Evolutionary conservation across 768 basidiomycete genomes (phyloP).

Genomic region (Leccinum imitatum): DNA sequence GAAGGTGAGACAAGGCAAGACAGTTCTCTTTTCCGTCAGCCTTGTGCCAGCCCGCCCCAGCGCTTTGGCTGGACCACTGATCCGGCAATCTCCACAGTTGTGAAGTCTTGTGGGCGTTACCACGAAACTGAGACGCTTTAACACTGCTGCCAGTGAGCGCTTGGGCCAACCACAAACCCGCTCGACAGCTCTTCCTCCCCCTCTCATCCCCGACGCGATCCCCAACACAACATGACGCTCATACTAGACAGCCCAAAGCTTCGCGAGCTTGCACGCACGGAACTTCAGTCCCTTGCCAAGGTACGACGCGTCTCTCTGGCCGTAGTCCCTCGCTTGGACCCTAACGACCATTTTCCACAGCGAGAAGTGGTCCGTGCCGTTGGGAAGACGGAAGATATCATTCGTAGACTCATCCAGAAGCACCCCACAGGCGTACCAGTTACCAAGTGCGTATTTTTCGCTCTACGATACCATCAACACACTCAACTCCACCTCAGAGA

Average conservation of each 20-base stretch:
- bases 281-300: constrained; percentile 29
- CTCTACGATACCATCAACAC: background rate
- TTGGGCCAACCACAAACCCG: background rate
- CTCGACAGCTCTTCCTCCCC: background rate
- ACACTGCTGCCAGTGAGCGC: too few species aligned
- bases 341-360: constrained; percentile 12
- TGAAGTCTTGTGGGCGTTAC: too few species aligned
- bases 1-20: background rate
- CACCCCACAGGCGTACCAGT: constrained; percentile 29
- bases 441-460: constrained; percentile 5
- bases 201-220: background rate
- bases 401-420: constrained; percentile 25
- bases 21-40: background rate
- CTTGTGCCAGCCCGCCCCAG: too few species aligned
- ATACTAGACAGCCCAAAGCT: constrained; percentile 21
- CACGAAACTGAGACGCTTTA: too few species aligned
- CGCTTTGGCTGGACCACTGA: background rate
- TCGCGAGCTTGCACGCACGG: constrained; percentile 17
- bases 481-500: constrained; percentile 4
- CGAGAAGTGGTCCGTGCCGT: constrained; percentile 26
- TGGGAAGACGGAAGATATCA: constrained; percentile 30
- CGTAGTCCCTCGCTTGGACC: background rate
- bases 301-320: constrained; percentile 4
- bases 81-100: too few species aligned
- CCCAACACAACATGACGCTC: background rate